Evolutionary conservation across 495 filamentous ascomycete species (phyloP), one percentile per base, ranked within the genome.

Genomic region (Collariella sp.): DNA sequence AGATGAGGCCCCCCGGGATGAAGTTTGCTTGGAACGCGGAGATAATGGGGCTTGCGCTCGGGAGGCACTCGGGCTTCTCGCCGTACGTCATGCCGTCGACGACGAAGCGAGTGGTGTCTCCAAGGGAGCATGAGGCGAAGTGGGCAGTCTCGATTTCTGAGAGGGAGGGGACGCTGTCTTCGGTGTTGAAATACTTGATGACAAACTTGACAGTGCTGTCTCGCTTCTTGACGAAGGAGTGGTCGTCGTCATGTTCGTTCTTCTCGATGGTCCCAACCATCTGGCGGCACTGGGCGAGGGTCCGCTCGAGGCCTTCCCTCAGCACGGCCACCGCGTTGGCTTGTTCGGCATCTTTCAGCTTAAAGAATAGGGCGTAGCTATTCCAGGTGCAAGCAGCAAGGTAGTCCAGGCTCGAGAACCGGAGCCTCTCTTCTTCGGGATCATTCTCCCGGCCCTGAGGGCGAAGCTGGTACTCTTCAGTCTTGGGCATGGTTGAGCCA

Each of bases 201-300:
- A 67, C 36, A 22, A 76, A 68, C 10, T 55, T 58, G 10, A 75
- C 72, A 0, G 69, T 71, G 59, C 66, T 68, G 40, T 73, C 62
- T 35, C 63, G 61, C 46, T 62, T 72, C 57, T 75, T 78, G 48
- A 67, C 59, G 46, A 74, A 74, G 1, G 63, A 68, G 42, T 71
- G 61, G 35, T 68, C 65, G 22, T 67, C 69, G 7, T 48, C 43
- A 7, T 62, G 16, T 5, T 58, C 36, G 24, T 70, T 47, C 50
- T 71, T 70, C 51, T 77, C 71, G 29, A 78, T 70, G 12, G 63
- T 72, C 13, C 74, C 73, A 13, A 68, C 67, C 13, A 77, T 53
- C 50, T 77, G 71, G 13, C 73, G 59, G 16, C 54, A 54, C 47
- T 78, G 72, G 44, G 61, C 61, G n/a, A 78, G 62, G 3, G 72